These are phyloP conservation scores for Rhododendron williamsianum DNA, from an alignment of 148 eudicot genomes.

Conservation along the genomic window DNA sequence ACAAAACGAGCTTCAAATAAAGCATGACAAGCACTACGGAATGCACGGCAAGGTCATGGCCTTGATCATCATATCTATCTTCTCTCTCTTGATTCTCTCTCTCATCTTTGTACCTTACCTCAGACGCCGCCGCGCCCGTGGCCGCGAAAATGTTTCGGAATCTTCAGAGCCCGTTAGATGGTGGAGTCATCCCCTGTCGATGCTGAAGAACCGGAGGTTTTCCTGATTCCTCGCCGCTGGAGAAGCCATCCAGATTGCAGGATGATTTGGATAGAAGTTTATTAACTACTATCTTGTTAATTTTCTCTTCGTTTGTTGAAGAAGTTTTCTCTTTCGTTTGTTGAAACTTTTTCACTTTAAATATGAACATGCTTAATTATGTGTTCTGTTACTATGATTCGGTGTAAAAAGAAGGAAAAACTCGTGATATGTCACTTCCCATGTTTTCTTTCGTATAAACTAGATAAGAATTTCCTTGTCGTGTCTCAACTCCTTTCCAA, in stretches of 20 bases:
- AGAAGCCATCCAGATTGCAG: not conserved
- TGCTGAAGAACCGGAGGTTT: not conserved
- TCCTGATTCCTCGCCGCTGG: not conserved
- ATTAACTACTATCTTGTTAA: not conserved
- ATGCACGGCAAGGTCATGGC: conserved; percentile 11
- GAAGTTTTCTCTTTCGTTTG: not conserved
- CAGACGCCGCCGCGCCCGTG: not conserved
- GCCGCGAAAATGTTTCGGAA: not conserved
- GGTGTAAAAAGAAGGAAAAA: not conserved
- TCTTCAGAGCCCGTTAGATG: not conserved
- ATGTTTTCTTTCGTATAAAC: too few species aligned
- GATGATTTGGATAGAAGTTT: not conserved
- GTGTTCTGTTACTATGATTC: not conserved
- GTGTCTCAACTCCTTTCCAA: not conserved
- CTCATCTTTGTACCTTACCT: not conserved
- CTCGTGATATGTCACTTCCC: not conserved
- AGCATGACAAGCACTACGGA: not conserved
- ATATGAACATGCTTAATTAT: too few species aligned
- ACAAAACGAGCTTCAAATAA: not conserved
- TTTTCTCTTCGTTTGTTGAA: not conserved
- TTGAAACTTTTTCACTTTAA: not conserved
- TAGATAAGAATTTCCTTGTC: not conserved
- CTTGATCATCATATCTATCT: not conserved
- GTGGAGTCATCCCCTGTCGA: not conserved
- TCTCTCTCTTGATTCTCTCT: conserved; percentile 8